phyloP scores from a whole-genome alignment of 371 early-diverging fungal genomes.

The Mortierella polycephala region DNA sequence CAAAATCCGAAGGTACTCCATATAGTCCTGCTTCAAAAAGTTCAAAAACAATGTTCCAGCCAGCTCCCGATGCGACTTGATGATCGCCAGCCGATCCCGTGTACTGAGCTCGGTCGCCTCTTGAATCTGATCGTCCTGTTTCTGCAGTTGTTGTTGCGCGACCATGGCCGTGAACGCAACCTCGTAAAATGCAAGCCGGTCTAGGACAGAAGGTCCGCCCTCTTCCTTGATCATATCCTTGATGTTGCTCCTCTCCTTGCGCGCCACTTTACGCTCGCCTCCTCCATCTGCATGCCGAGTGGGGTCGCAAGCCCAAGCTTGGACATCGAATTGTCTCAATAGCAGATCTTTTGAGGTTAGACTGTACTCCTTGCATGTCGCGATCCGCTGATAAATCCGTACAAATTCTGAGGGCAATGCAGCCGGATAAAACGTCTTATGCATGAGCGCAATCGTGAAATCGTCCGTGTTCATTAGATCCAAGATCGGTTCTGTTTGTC shows the following conservation, averaged over 20 bases:
- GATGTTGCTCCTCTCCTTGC: neutral
- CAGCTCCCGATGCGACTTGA: constrained; percentile 49
- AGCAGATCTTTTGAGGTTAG: constrained; percentile 37
- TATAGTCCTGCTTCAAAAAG: constrained; percentile 40
- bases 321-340: constrained; percentile 48
- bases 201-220: constrained; percentile 10
- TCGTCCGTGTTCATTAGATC: constrained; percentile 36
- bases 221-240: neutral
- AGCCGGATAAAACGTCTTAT: constrained; percentile 43
- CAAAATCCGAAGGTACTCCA: constrained; percentile 45
- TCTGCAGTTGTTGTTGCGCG: constrained; percentile 42
- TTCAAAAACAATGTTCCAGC: constrained; percentile 44
- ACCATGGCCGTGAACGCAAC: constrained; percentile 40
- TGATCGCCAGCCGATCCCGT: constrained; percentile 40
- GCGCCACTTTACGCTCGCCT: neutral
- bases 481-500: constrained; percentile 39
- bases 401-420: constrained; percentile 36
- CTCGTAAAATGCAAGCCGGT: constrained; percentile 34
- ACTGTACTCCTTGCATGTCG: constrained; percentile 42
- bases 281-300: neutral
- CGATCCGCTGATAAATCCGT: constrained; percentile 29
- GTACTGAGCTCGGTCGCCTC: constrained; percentile 41
- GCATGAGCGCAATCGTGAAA: constrained; percentile 22
- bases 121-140: constrained; percentile 38
- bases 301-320: constrained; percentile 35